Base-by-base conservation (phyloP, 495 filamentous ascomycete species). In the Alectoria sarmentosa region DNA sequence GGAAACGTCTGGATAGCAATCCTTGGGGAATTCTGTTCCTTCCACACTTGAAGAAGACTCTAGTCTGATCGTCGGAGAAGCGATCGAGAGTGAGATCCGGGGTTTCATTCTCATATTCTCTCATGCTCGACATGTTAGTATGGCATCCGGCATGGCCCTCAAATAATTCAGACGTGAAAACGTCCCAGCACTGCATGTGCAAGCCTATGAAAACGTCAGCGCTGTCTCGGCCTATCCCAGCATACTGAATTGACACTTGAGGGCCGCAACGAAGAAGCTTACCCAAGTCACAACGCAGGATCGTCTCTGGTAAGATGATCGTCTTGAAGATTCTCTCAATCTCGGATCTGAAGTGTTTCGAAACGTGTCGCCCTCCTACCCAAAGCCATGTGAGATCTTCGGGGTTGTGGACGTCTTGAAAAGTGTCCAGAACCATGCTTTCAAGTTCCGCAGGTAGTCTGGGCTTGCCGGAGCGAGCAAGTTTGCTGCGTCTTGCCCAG, bases 351-450 rank as follows among this genome's bases (percentile, higher is more conserved):
- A 61, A 61, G 4, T 36, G 23, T 17, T 7, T 26, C 30, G 60
- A 61, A 17, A 61, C 28, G 37, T 49, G 19, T 42, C 60, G 32
- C 9, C 41, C 60, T n/a, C 36, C 42, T 48, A 52, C 36, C 60
- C 44, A 61, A 36, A 61, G 60, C 60, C 60, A 61, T 8, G 23
- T 36, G 30, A 61, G 44, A 15, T 61, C 42, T 36, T 52, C 28
- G 10, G 48, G 30, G 1, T 37, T 37, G 48, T 61, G n/a, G 37
- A 44, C 4, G 15, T 36, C 21, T 21, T 23, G 14, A 17, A 61
- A 44, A 7, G n/a, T n/a, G 4, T 61, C 13, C 21, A 61, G 48
- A 15, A 61, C 21, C 44, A n/a, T 36, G 30, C 14, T 52, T 17
- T 48, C 44, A 8, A 61, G 1, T 21, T 61, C 26, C 5, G 10